phyloP scores from a whole-genome alignment of 306 rosid genomes.

The Arachis stenosperma region DNA sequence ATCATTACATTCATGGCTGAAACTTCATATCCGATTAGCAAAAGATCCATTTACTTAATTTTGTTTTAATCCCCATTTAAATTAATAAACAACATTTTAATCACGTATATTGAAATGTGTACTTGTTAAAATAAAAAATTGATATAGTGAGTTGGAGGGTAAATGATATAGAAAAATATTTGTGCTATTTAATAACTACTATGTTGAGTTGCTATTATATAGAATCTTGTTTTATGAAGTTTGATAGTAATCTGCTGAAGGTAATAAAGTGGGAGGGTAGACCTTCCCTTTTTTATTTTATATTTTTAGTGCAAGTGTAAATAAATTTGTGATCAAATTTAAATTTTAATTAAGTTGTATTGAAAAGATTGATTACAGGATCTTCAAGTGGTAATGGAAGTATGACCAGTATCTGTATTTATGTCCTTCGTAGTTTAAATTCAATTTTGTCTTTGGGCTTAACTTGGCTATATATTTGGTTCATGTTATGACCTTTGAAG shows the following conservation, averaged over 20 bases:
- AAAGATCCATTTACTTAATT: too few relatives aligned
- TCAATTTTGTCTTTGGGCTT: neutral
- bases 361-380: neutral
- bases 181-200: constrained; percentile 14
- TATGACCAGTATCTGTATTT: neutral
- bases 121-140: too few relatives aligned
- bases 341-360: neutral
- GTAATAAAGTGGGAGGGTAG: neutral
- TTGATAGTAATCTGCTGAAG: constrained; percentile 19
- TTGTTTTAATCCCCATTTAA: too few relatives aligned
- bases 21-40: too few relatives aligned
- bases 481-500: neutral
- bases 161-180: neutral
- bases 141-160: too few relatives aligned
- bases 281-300: neutral
- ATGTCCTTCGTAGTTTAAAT: neutral
- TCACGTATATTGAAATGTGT: too few relatives aligned
- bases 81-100: too few relatives aligned
- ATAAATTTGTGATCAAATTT: neutral
- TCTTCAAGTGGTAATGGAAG: neutral
- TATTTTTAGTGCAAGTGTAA: constrained; percentile 1
- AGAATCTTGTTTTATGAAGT: constrained; percentile 28
- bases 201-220: neutral
- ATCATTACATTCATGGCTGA: too few relatives aligned
- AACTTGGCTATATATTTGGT: constrained; percentile 9